Base-by-base conservation (phyloP, 805 yeast species). In the Ogataea allantospora region DNA sequence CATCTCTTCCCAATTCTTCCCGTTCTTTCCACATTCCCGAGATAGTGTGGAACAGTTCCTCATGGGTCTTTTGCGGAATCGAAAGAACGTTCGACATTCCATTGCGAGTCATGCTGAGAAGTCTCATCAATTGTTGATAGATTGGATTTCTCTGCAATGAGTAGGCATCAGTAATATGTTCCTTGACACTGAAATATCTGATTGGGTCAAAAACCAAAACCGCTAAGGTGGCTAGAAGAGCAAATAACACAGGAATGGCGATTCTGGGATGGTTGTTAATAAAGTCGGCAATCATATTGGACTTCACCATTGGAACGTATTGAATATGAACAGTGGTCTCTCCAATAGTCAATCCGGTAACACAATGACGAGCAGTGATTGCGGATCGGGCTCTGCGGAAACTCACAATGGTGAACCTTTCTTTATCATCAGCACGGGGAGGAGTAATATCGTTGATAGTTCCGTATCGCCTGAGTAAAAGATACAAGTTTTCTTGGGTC, bases 121-220 rank as follows among this genome's bases (percentile, higher is more conserved):
- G 36, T 18, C 51, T 60, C 19, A 71, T 53, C 38, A 73, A 51
- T 21, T 65, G 67, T 25, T 60, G 57, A 27, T 61, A 51, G 21
- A 58, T 55, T 32, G 61, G 63, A 26, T 60, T 53, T 38, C 68
- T 72, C n/a, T 73, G 69, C 33, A 83, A 56, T 0, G 83, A 66
- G 51, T 70, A 77, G 50, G 65, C 73, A 42, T 72, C 77, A 4
- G 83, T 75, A 38, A 93, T 78, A 54, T 85, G 87, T 54, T 77
- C 79, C 51, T 77, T 78, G 39, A 93, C 77, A 54, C 79, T 80
- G 61, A 80, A 83, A 46, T 83, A 82, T 57, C 99, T 75, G 29
- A 93, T 86, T 1, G 99, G 99, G 51, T 93, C 99, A 61, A 93
- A 93, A 28, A 93, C 73, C 21, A 85, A 55, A 29, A 88, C 95